Base-by-base conservation (phyloP, 2,329 filamentous ascomycete species). In the Penicillium vulpinum region DNA sequence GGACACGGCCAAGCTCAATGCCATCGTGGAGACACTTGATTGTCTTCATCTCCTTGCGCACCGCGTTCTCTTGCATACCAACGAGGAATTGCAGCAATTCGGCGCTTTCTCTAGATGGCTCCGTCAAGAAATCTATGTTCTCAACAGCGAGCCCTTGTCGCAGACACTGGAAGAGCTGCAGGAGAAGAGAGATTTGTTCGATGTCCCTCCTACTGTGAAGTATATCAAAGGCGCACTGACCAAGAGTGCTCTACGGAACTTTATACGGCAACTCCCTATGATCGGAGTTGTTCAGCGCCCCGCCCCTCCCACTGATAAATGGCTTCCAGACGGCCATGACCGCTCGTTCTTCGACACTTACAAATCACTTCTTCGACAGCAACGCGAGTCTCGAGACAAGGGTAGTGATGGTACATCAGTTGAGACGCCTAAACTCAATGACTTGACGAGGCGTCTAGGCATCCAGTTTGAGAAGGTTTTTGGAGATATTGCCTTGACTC, bases 51-150 rank as follows among this genome's bases (percentile, higher is more conserved):
- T 96, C 4, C 80, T 92, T 0, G 86, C 86, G 0, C 87, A 96
- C 69, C 89, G 87, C 52, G 82, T 93, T 2, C 78, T 96, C 15
- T 79, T 87, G 5, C 81, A 87, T 53, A 83, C 88, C 28, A 87
- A 89, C 68, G 85, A 89, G 54, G 93, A 97, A 73, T 83, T 93
- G 16, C 83, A 87, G 26, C 83, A 92, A 48, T 97, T 96, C 67
- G 73, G 78, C 2, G 82, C 85, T 5, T 97, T 97, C 70, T 92
- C 90, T 0, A 81, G 82, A 51, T 97, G 93, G 93, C 78, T 97
- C 49, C 86, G 88, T 33, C 84, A 91, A 66, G 87, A 92, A 67
- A 93, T 96, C 57, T 90, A 95, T 62, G 84, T 88, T 15, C 83
- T 93, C 44, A 85, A 85, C 6, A 85, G 88, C 69, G 76, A 89